Base-by-base conservation (phyloP, 2,329 filamentous ascomycete genomes). In the Cercospora berteroae region DNA sequence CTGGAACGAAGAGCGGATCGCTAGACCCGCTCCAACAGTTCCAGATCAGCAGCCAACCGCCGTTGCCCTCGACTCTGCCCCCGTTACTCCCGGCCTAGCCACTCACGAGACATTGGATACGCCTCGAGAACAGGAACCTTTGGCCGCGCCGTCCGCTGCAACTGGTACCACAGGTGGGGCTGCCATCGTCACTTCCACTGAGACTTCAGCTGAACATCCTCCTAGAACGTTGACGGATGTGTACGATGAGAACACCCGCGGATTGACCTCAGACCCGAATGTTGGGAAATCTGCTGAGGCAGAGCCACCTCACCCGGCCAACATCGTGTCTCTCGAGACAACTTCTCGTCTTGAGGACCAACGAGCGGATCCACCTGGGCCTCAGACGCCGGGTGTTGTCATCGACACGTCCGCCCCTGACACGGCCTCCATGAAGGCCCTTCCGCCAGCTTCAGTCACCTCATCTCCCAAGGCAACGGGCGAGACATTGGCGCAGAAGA, bases 1-100 rank as follows among this genome's bases (percentile, higher is more conserved):
- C 59, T 68, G 68, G 67, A 55, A 70, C 20, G 66, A 72, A 12
- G 67, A 73, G 55, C 63, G 63, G 3, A 5, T 16, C 6, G 33
- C 68, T 67, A 25, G 57, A 64, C 13, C 55, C 4, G 36, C 12
- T 4, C 36, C 36, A 16, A 13, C 20, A 16, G 59, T 50, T 2
- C 36, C 20, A 10, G 59, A 61, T 16, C 59, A 61, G n/a, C 33
- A 61, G 39, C 59, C 59, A 6, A 16, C 13, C n/a, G 39, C 39
- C 20, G 59, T 61, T 4, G 42, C 25, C 8, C 59, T 61, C 13
- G 59, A 36, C n/a, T 44, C 59, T 5, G 59, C 36, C 10, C 59
- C 59, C 6, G 42, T 50, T 7, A 50, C 59, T 3, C 59, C 59
- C 0, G 48, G 27, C n/a, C 27, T 39, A 5, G 52, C 52, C 3